Evolutionary conservation across 2,329 filamentous ascomycete genomes (phyloP).

Genomic region (Pseudonectria foliicola): DNA sequence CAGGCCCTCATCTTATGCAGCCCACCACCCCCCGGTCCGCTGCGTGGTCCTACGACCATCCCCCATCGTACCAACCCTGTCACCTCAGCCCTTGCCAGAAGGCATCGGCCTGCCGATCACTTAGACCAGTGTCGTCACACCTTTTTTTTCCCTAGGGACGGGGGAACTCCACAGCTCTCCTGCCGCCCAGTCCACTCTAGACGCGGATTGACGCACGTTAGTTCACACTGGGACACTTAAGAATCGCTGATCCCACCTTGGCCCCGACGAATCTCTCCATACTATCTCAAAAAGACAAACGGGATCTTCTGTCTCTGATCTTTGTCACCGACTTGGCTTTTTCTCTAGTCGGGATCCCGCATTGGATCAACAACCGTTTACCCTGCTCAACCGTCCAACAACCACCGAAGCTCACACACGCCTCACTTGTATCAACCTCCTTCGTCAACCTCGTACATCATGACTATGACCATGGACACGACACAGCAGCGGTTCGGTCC

Average conservation of each 20-base stretch:
- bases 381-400: slow-evolving; percentile 13
- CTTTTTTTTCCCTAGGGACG: slow-evolving; percentile 25
- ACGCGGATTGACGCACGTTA: slow-evolving; percentile 34
- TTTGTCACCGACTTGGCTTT: slow-evolving; percentile 40
- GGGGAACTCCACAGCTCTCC: slow-evolving; percentile 31
- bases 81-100: slow-evolving; percentile 40
- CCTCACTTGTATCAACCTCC: slow-evolving; percentile 10
- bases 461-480: slow-evolving; percentile 94
- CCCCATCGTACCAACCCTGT: slow-evolving; percentile 38
- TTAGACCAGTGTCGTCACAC: slow-evolving; percentile 47
- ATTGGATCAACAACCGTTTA: slow-evolving; percentile 44
- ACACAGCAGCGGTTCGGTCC: slow-evolving; percentile 75
- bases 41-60: slow-evolving; percentile 32
- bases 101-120: slow-evolving; percentile 50
- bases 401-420: slow-evolving; percentile 17
- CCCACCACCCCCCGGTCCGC: slow-evolving; percentile 26
- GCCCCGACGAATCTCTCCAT: slow-evolving; percentile 25
- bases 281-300: slow-evolving; percentile 23
- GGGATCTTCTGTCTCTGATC: slow-evolving; percentile 33
- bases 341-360: slow-evolving; percentile 38
- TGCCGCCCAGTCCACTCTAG: slow-evolving; percentile 32
- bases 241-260: slow-evolving; percentile 51
- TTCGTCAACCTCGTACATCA: slow-evolving; percentile 38
- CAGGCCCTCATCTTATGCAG: slow-evolving; percentile 26
- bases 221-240: slow-evolving; percentile 44